Evolutionary conservation across 805 yeast species (phyloP), one percentile per base, ranked within the genome.

Genomic region (Metahyphopichia silvanorum): DNA sequence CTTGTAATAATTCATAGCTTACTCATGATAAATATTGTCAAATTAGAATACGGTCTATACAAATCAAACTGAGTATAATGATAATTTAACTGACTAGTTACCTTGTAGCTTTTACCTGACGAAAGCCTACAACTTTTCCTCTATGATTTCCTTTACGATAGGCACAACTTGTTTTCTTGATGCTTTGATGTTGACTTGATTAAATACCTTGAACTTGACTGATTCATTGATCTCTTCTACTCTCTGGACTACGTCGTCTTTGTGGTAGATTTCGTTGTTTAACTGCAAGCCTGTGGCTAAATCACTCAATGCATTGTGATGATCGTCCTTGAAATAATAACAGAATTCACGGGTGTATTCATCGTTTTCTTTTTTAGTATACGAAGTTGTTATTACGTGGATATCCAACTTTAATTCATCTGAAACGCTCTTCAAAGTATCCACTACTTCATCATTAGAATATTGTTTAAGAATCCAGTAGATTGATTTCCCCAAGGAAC

Each of bases 131-230:
- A 35, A 14, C 4, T 12, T 17, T 16, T n/a, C 41, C 30, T 60
- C 66, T 17, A 66, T 36, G 18, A 53, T 46, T 1, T 44, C 46
- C 50, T 67, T 64, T 13, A 67, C 57, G 9, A 54, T 55, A 3
- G 97, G 97, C 4, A 86, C 95, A 9, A 88, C 86, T 52, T 85
- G 94, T 53, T 89, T 89, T 47, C 97, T 71, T 21, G 93, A 83
- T 1, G 91, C 89, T 6, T 60, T 53, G 10, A 71, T 47, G 38
- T 82, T 77, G 4, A 33, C 40, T 40, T 67, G 69, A 50, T 82
- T 83, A 41, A 40, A 62, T 6, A 65, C 42, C 29, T 40, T 49
- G 29, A 65, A 49, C 11, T 5, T 13, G 15, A 23, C 25, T 8
- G 34, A 5, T 9, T 32, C 31, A 8, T 19, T 18, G 13, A 25